Evolutionary conservation across 306 rosid species (phyloP).

Genomic region (Gastrolobium bilobum): DNA sequence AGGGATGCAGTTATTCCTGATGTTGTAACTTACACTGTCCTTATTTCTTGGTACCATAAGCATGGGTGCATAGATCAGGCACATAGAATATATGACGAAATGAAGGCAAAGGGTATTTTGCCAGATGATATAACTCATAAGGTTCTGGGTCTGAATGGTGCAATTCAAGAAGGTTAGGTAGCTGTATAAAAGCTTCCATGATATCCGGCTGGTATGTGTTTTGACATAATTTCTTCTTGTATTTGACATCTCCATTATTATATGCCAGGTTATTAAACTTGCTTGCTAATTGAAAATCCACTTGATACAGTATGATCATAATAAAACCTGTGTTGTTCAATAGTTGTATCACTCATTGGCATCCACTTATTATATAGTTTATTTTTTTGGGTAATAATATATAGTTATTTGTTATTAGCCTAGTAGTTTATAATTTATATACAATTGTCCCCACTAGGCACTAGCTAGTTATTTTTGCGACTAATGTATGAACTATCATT

Average conservation of each 20-base stretch:
- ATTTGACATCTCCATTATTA: conserved; percentile 27
- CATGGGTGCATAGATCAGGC: conserved; percentile 53
- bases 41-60: conserved; percentile 54
- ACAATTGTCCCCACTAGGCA: neutral
- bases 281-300: conserved; percentile 20
- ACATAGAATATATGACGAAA: conserved; percentile 49
- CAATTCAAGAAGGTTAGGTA: conserved; percentile 40
- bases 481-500: conserved; percentile 14
- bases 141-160: conserved; percentile 41
- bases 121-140: conserved; percentile 55
- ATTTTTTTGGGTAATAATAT: neutral
- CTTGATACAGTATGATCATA: conserved; percentile 30
- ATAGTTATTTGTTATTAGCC: neutral
- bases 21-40: conserved; percentile 67
- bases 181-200: conserved; percentile 44
- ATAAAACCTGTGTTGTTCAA: conserved; percentile 3
- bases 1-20: conserved; percentile 53
- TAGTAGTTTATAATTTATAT: conserved; percentile 1
- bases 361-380: neutral
- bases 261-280: conserved; percentile 34
- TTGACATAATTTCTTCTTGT: conserved; percentile 10
- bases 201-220: conserved; percentile 51
- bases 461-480: neutral
- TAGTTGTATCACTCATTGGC: conserved; percentile 10
- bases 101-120: conserved; percentile 56